These are phyloP conservation scores for Saccharomyces hybrid DNA, from an alignment of 1,139 yeast species.

Conservation along the genomic window DNA sequence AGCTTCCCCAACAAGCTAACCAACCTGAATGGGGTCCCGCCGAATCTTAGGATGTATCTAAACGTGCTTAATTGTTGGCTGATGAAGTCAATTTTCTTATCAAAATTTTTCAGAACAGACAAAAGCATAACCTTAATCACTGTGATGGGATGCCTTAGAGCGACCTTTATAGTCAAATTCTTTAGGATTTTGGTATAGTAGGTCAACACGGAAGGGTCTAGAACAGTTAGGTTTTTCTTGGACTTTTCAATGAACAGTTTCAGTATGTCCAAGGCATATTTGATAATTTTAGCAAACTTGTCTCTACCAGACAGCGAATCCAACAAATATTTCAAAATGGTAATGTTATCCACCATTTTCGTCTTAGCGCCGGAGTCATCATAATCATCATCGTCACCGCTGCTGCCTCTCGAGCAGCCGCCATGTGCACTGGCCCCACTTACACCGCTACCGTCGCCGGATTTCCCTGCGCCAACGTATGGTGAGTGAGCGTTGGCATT, in stretches of 20 bases:
- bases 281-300: constrained; percentile 56
- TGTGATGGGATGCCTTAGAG: constrained; percentile 18
- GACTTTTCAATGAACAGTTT: constrained; percentile 42
- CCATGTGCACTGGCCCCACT: too few species aligned
- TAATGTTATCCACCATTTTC: not conserved
- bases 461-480: not conserved
- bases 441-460: not conserved
- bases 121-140: constrained; percentile 13
- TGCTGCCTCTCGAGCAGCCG: too few species aligned
- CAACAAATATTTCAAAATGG: constrained; percentile 43
- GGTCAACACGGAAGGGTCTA: constrained; percentile 12
- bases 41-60: constrained; percentile 64
- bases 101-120: constrained; percentile 19
- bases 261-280: constrained; percentile 49
- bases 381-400: not conserved
- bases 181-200: constrained; percentile 23
- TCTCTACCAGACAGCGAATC: constrained; percentile 58
- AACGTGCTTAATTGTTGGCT: constrained; percentile 49
- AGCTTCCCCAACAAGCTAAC: constrained; percentile 21
- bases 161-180: constrained; percentile 22
- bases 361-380: not conserved
- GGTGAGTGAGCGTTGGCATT: not conserved
- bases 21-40: constrained; percentile 59
- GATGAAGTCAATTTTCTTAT: constrained; percentile 38
- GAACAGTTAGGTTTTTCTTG: constrained; percentile 24